Evolutionary conservation across 2,329 filamentous ascomycete species (phyloP), one percentile per base, ranked within the genome.

Genomic region (Ascocoryne sarcoides): DNA sequence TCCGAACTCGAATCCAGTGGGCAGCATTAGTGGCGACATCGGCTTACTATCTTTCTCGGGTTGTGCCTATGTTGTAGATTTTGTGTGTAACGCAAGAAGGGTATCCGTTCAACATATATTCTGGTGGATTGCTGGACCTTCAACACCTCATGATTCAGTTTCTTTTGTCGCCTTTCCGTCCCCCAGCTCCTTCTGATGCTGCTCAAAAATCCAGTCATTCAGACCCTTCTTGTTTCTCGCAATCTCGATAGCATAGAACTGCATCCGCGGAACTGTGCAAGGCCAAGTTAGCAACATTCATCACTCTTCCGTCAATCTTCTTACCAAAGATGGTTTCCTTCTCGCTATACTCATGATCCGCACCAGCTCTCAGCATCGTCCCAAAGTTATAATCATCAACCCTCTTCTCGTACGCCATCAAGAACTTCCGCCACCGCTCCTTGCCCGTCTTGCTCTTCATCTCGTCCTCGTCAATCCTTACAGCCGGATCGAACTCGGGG

Each of bases 371-470:
- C 55, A 98, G 63, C 75, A 98, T 89, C 23, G 92, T 95, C 41
- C 92, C 92, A 64, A 95, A 98, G 70, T 95, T 98, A 72, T 81
- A 98, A 65, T 98, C 93, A 49, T 92, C 83, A n/a, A 98, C 71
- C 65, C 76, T 90, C 65, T 94, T 89, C 68, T 96, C 88, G 63
- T 95, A 98, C 47, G 73, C 70, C 73, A 84, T 89, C 75, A 95
- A 84, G 68, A 95, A 98, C 50, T 83, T 84, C 57, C 92, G 79
- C 92, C 92, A 98, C 61, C 76, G 75, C 66, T 93, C 87, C 71
- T 98, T 98, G 61, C 90, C 90, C 10, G 70, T 66, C 69, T 94
- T 93, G 75, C 86, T 95, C 80, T 98, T 98, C 90, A 98, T 95
- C 55, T 84, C 73, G 53, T 95, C 82, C 68, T 98, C 92, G 60